Base-by-base conservation (phyloP, 1,139 yeast species). In the Meyerozyma guilliermondii region DNA sequence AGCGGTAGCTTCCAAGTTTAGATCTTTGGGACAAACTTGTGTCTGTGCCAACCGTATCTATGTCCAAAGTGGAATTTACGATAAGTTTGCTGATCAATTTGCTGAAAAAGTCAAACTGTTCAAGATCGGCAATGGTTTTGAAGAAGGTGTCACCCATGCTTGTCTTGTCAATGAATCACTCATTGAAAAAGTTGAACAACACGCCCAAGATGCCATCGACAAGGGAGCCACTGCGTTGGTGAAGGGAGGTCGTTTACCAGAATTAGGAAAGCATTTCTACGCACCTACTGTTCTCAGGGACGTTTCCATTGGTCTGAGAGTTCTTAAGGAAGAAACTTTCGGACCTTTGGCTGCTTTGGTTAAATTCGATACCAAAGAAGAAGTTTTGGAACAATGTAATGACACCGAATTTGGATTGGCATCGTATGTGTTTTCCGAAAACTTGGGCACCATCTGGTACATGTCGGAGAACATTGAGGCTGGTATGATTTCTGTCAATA, bases 301-400 rank as follows among this genome's bases (percentile, higher is more conserved):
- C 48, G 89, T 86, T 31, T 78, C 87, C 40, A 64, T 71, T 7
- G 75, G 75, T 34, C 86, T 88, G 75, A 58, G 63, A 44, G 84
- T 88, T 22, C 70, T 80, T 45, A 56, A 66, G 27, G 94, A 87
- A 53, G 97, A 89, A 65, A 87, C 95, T 1, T 89, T 89, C 60
- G 97, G 96, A 10, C 97, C 97, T 5, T 71, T 89, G 38, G 94
- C 92, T 42, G 92, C 94, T 1, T 63, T 89, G 35, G 75, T 85
- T 50, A 75, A 78, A 48, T 83, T 88, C 60, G 67, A 71, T 13
- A 63, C 78, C 23, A 81, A 80, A 40, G 86, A 83, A 44, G 87
- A 87, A 56, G 96, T 81, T 10, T 62, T 89, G 30, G 63, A 62
- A 26, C 63, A 73, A 53, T 94, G 95, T 26, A 89, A 89, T 62